Base-by-base conservation (phyloP, 495 filamentous ascomycete genomes). In the Trichoderma orchidacearum region DNA sequence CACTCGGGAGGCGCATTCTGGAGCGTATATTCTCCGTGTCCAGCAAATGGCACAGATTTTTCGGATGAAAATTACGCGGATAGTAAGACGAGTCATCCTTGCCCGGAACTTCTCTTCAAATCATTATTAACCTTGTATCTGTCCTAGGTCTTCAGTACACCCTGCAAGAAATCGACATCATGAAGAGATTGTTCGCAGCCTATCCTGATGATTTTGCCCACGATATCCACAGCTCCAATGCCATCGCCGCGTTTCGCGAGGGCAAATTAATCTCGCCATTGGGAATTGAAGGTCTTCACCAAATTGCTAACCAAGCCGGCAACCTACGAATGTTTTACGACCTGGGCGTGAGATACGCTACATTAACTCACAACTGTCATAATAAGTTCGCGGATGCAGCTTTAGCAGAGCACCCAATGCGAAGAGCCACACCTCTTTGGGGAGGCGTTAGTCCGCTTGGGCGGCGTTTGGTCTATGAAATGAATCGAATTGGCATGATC, bases 351-450 rank as follows among this genome's bases (percentile, higher is more conserved):
- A 84, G 88, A 38, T 96, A 96, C 61, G 85, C 86, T 6, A 96
- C 92, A 0, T 70, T 98, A 12, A 95, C 88, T 3, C 90, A 94
- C 70, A 95, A 95, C 71, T 98, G 93, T 72, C 87, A 91, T 66
- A 98, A 96, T 68, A 74, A 71, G 30, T 96, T 85, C 69, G 90
- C 90, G 28, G 93, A 96, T 63, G 83, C 89, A 3, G 92, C 93
- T 1, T 68, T 94, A 6, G 63, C 62, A 61, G 72, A 74, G 59
- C 56, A 70, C 8, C 70, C 72, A 5, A 54, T 76, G 3, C 69
- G 68, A 48, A 72, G 70, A 32, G 73, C 83, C 25, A 71, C 64
- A 57, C 77, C 72, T 9, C 68, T 62, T 62, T 80, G 80, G 79
- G 66, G 78, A 21, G 88, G 88, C 3, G 70, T 96, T 15, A 89